These are phyloP conservation scores for Arthrobotrys megalospora DNA, from an alignment of 2,329 filamentous ascomycete genomes.

Conservation along the genomic window DNA sequence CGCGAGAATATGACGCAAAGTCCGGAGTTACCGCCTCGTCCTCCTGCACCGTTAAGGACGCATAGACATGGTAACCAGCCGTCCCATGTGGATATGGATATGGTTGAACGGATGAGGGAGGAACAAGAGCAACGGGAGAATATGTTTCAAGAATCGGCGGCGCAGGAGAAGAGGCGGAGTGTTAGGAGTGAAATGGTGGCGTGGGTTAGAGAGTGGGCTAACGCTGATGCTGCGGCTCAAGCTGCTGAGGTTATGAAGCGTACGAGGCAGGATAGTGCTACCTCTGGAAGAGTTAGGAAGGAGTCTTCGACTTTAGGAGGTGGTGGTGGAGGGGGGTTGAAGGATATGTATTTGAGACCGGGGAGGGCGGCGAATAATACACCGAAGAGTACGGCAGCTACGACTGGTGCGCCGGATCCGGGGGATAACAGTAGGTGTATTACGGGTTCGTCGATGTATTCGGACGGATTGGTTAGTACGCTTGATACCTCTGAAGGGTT, in stretches of 20 bases:
- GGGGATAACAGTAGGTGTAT: constrained; percentile 34
- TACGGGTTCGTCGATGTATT: constrained; percentile 53
- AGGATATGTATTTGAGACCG: constrained; percentile 33
- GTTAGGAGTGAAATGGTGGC: constrained; percentile 56
- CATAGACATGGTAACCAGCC: constrained; percentile 18
- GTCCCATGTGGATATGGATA: constrained; percentile 42
- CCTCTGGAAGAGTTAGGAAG: constrained; percentile 21
- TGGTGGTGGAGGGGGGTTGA: neutral
- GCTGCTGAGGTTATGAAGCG: constrained; percentile 37
- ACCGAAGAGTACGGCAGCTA: neutral
- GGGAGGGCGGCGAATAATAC: constrained; percentile 23
- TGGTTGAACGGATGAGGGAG: constrained; percentile 24
- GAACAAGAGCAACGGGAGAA: constrained; percentile 45
- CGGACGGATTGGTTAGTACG: constrained; percentile 49
- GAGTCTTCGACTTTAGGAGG: constrained; percentile 20
- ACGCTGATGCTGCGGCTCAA: constrained; percentile 51
- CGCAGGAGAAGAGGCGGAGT: constrained; percentile 39
- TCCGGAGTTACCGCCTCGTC: constrained; percentile 52
- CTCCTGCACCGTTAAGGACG: constrained; percentile 34
- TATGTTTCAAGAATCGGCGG: constrained; percentile 33
- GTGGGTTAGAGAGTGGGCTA: constrained; percentile 58
- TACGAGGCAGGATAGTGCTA: constrained; percentile 1
- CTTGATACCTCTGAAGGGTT: constrained; percentile 46
- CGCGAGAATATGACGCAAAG: constrained; percentile 3
- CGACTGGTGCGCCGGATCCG: neutral